Evolutionary conservation across 805 yeast genomes (phyloP).

Genomic region (Yarrowia sp.): DNA sequence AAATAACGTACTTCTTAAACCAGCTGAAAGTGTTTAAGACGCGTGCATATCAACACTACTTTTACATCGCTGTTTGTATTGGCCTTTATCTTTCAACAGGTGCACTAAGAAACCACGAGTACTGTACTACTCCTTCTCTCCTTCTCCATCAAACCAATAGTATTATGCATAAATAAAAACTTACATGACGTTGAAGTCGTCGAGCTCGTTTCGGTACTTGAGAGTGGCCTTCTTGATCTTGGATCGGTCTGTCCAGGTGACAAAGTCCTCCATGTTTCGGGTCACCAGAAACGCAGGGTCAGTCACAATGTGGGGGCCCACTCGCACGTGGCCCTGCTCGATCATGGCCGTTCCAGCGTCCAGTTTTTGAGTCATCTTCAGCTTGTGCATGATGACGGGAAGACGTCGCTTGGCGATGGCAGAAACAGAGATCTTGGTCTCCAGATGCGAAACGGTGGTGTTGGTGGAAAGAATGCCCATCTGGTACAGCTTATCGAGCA

Average conservation of each 20-base stretch:
- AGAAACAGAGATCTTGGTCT: conserved; percentile 89
- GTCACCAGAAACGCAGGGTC: conserved; percentile 96
- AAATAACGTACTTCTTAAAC: too few species aligned
- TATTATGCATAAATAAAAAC: conserved; percentile 58
- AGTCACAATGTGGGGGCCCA: conserved; percentile 93
- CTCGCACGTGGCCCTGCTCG: conserved; percentile 97
- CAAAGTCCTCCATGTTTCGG: conserved; percentile 91
- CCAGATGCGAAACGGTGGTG: conserved; percentile 88
- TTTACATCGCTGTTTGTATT: too few species aligned
- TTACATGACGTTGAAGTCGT: conserved; percentile 63
- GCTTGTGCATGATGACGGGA: conserved; percentile 92
- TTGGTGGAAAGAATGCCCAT: conserved; percentile 88
- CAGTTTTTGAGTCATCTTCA: conserved; percentile 90
- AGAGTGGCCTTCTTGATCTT: conserved; percentile 90
- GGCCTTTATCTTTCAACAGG: too few species aligned
- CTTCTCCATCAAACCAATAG: background rate
- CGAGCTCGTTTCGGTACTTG: conserved; percentile 76
- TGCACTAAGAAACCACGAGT: background rate
- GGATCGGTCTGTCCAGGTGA: conserved; percentile 97
- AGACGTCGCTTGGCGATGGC: conserved; percentile 91
- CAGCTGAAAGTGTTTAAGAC: too few species aligned
- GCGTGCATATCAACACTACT: too few species aligned
- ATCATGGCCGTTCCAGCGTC: conserved; percentile 88
- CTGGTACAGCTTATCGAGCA: conserved; percentile 82
- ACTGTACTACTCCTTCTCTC: background rate